A percentile compares a stretch with the other conserved stretches of the same genome.
Evolutionary conservation across 2,329 filamentous ascomycete species (phyloP).

Genomic region (Xylogone sp.): DNA sequence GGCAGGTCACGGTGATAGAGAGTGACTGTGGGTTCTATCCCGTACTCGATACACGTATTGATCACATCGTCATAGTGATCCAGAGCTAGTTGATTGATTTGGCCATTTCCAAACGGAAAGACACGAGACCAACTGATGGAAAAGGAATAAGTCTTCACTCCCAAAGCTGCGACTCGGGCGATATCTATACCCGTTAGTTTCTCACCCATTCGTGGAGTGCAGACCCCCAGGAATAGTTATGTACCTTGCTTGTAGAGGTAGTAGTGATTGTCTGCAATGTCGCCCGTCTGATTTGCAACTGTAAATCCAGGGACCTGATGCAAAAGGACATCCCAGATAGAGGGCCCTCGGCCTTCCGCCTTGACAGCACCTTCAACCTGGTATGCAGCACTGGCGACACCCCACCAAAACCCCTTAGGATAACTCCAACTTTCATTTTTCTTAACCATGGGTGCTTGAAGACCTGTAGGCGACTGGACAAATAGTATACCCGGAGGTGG

Average conservation of each 20-base stretch:
- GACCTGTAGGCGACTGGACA: conserved; percentile 13
- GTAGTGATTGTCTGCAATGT: conserved; percentile 49
- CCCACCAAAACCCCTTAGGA: conserved; percentile 40
- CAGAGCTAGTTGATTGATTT: conserved; percentile 46
- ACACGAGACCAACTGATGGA: conserved; percentile 50
- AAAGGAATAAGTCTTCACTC: conserved; percentile 48
- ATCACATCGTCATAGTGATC: conserved; percentile 53
- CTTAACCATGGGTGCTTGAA: conserved; percentile 9
- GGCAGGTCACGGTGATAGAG: conserved; percentile 39
- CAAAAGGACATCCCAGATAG: conserved; percentile 36
- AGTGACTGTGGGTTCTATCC: conserved; percentile 44
- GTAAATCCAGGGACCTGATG: conserved; percentile 14
- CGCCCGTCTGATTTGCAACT: conserved; percentile 40
- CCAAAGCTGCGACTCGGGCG: conserved; percentile 46
- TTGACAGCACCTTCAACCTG: conserved; percentile 43
- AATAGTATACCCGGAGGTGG: conserved; percentile 20
- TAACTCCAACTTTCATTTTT: conserved; percentile 24
- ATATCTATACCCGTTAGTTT: conserved; percentile 34
- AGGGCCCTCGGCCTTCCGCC: conserved; percentile 39
- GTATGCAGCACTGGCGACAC: conserved; percentile 44
- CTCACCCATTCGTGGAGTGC: not conserved
- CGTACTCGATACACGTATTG: conserved; percentile 43
- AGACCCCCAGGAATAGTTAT: conserved; percentile 19
- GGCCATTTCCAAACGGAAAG: conserved; percentile 47
- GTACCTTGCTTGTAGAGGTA: conserved; percentile 52